These are phyloP conservation scores for Aureobasidium melanogenum DNA, from an alignment of 2,329 filamentous ascomycete genomes.

Conservation along the genomic window DNA sequence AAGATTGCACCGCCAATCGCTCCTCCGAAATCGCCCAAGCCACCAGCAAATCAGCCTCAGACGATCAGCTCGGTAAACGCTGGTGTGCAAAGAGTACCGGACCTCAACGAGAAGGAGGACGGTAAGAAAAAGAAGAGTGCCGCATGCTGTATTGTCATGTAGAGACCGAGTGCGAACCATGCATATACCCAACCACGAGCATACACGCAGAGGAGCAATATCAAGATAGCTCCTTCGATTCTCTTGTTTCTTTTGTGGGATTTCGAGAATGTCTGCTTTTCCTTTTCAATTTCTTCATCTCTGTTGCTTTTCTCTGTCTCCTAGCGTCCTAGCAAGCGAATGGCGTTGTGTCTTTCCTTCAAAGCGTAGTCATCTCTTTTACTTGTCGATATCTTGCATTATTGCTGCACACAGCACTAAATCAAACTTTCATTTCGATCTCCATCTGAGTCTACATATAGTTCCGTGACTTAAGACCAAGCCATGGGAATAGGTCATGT, in stretches of 20 bases:
- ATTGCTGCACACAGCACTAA: not conserved
- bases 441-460: too few relatives aligned
- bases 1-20: constrained; percentile 34
- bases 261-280: not conserved
- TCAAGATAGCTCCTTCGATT: not conserved
- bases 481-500: too few relatives aligned
- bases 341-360: not conserved
- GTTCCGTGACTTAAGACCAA: too few relatives aligned
- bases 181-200: not conserved
- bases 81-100: constrained; percentile 43
- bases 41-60: not conserved
- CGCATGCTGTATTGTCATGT: constrained; percentile 70
- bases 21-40: constrained; percentile 20
- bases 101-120: constrained; percentile 44
- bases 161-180: constrained; percentile 22
- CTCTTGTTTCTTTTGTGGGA: not conserved
- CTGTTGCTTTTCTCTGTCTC: not conserved
- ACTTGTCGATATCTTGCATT: not conserved
- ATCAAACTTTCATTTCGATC: not conserved
- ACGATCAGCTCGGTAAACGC: constrained; percentile 19
- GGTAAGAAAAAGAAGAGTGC: constrained; percentile 52
- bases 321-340: constrained; percentile 12
- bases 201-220: not conserved
- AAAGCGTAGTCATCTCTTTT: not conserved
- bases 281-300: not conserved